These are phyloP conservation scores for Vitis rupestris DNA, from an alignment of 164 flowering plant species.

Conservation along the genomic window DNA sequence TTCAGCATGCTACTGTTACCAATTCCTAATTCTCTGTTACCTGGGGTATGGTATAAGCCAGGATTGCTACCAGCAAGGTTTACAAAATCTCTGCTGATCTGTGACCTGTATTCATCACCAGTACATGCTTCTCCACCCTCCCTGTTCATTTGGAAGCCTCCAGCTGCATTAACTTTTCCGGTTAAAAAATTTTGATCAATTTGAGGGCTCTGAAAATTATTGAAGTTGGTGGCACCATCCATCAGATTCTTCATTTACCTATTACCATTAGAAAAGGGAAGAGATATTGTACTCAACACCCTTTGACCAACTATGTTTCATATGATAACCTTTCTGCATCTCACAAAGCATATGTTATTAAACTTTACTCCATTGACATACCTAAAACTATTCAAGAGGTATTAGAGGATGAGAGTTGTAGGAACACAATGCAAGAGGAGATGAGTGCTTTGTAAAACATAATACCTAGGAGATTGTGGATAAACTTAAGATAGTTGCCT, in stretches of 20 bases:
- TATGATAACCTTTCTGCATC: too few species aligned
- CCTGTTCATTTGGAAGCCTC: background rate
- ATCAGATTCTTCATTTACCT: background rate
- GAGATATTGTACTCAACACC: too few species aligned
- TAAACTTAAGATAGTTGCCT: too few species aligned
- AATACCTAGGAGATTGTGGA: too few species aligned
- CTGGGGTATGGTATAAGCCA: conserved; percentile 1
- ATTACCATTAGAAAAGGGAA: too few species aligned
- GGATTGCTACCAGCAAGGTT: background rate
- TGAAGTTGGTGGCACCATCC: conserved; percentile 5
- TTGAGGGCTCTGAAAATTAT: conserved; percentile 2
- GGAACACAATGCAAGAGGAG: too few species aligned
- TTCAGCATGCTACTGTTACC: background rate
- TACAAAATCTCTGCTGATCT: background rate
- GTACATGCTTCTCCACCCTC: conserved; percentile 4
- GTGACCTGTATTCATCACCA: background rate
- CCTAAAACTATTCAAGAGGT: too few species aligned
- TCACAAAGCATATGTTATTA: too few species aligned
- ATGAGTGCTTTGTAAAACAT: too few species aligned
- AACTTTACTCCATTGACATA: too few species aligned
- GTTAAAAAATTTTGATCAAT: background rate
- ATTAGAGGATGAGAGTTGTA: too few species aligned
- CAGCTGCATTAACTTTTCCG: background rate
- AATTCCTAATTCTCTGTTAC: background rate
- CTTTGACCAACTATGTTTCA: too few species aligned